Base-by-base conservation (phyloP, 2,329 filamentous ascomycete genomes). In the Cytospora piceicola region DNA sequence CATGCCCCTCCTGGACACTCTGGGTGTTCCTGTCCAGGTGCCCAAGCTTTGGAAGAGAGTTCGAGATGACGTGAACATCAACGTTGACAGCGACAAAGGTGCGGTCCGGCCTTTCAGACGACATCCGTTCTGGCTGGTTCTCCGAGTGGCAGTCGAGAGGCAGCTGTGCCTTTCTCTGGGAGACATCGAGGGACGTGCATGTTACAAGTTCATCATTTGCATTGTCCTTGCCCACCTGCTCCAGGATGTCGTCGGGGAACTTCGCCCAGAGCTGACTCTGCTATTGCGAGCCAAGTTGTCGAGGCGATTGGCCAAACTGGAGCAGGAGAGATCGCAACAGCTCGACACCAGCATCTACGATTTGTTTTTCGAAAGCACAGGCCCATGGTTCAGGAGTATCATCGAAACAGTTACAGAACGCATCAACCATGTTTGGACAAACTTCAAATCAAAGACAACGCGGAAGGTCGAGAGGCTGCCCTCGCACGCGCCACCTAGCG, bases 201-300 rank as follows among this genome's bases (percentile, higher is more conserved):
- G 78, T 53, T 90, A 87, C 77, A 90, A 90, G 66, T 77, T 82
- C n/a, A 67, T 89, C 20, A 80, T 88, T n/a, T 81, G 78, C 53
- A 63, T 78, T 2, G 62, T 87, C 0, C 70, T 88, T 2, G 73
- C 81, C 0, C 68, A 77, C 0, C 73, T 89, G 0, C 74, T 88
- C 2, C 69, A 75, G 0, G 79, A 83, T 24, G 75, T 64, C 12
- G 67, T 72, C 4, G 66, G 64, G 6, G 54, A 52, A 3, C 71
- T 78, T 55, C 64, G 67, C 52, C 73, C 77, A 0, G 81, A 86
- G n/a, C 67, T 75, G 4, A 70, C 76, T 2, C 70, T 75, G 12
- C 69, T 77, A 20, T 70, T 88, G 4, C 79, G 78, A 54, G 72
- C 80, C 42, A 89, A 88, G 71, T 72, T 88, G 0, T 81, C 80